Conservation (phyloP, 805 yeast species). For the Cyberlindnera amylophila region DNA sequence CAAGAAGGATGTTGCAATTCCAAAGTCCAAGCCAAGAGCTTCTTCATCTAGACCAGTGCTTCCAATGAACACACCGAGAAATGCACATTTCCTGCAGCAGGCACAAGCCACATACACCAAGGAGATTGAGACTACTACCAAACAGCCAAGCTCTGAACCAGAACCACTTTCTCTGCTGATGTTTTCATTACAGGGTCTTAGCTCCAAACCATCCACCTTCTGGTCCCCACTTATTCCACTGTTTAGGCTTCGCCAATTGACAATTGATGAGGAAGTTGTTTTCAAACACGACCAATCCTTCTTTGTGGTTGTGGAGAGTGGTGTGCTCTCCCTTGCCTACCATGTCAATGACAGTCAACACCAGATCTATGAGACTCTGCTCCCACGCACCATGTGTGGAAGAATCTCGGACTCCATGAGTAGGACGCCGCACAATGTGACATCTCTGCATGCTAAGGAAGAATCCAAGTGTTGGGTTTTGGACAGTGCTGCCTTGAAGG, state of each 20-base stretch:
- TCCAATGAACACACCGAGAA: conserved; percentile 37
- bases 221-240: conserved; percentile 11
- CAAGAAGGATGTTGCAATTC: conserved; percentile 9
- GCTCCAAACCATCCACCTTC: conserved; percentile 7
- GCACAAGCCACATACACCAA: conserved; percentile 32
- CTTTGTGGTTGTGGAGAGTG: conserved; percentile 56
- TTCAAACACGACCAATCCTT: conserved; percentile 28
- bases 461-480: conserved; percentile 71
- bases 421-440: conserved; percentile 31
- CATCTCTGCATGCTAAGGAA: conserved; percentile 51
- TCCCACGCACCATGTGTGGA: conserved; percentile 58
- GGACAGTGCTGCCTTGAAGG: conserved; percentile 40
- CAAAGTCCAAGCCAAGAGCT: background rate
- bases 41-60: conserved; percentile 1
- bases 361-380: conserved; percentile 40
- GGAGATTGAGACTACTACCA: conserved; percentile 18
- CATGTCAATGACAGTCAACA: conserved; percentile 33
- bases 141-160: conserved; percentile 27
- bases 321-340: conserved; percentile 49
- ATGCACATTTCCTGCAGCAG: conserved; percentile 36
- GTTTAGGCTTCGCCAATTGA: conserved; percentile 40
- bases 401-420: conserved; percentile 28
- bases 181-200: conserved; percentile 13
- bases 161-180: conserved; percentile 11
- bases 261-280: conserved; percentile 49